Conservation (phyloP, 208 protist species). For the Acanthamoeba lenticulata region DNA sequence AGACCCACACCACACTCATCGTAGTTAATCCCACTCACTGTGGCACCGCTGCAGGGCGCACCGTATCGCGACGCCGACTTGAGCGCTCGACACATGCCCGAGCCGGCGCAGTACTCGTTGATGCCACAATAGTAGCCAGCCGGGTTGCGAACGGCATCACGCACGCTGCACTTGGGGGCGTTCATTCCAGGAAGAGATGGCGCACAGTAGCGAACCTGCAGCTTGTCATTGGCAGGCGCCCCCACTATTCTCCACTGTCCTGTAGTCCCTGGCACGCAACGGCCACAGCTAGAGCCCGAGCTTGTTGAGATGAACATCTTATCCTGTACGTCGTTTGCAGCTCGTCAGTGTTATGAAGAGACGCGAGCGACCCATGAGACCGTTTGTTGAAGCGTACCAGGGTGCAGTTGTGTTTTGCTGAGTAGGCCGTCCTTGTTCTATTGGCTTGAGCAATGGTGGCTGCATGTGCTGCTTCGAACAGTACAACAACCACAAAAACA, state of each 20-base stretch:
- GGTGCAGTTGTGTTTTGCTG: not conserved
- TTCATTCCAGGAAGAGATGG: not conserved
- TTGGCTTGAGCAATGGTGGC: not conserved
- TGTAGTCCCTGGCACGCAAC: not conserved
- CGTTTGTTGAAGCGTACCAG: not conserved
- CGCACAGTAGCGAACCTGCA: not conserved
- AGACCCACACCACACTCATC: not conserved
- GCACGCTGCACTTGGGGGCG: not conserved
- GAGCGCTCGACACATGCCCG: not conserved
- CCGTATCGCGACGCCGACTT: not conserved
- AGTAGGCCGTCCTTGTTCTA: not conserved
- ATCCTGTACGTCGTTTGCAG: not conserved
- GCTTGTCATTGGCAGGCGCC: not conserved
- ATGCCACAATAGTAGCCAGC: conserved; percentile 27
- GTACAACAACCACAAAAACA: too few relatives aligned
- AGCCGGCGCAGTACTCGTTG: conserved; percentile 40
- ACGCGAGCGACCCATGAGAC: not conserved
- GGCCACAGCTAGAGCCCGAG: not conserved
- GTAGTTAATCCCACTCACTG: not conserved
- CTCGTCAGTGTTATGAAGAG: not conserved
- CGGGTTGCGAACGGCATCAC: not conserved
- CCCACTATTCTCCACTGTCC: not conserved
- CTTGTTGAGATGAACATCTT: not conserved
- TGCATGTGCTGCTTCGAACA: too few relatives aligned
- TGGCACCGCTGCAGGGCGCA: too few relatives aligned